These are phyloP conservation scores for Chlorella sp. DNA, from an alignment of 139 green algal genomes.

Conservation along the genomic window DNA sequence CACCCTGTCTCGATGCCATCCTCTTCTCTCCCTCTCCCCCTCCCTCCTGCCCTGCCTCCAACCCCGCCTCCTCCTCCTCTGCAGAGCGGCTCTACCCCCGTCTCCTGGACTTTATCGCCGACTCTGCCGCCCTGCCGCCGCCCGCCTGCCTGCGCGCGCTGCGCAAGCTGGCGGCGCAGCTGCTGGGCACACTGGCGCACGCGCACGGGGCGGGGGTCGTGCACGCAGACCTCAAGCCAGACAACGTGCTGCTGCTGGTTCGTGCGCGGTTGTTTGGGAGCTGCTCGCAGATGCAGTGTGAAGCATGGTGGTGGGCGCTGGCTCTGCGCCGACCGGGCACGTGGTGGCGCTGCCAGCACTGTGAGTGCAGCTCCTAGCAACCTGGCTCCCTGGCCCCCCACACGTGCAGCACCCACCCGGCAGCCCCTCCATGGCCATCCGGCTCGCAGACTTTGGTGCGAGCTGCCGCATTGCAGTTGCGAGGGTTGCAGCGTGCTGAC, in stretches of 20 bases:
- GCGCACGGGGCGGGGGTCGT: constrained; percentile 42
- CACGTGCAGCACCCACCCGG: too few species aligned
- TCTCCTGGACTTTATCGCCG: constrained; percentile 49
- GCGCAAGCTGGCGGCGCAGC: constrained; percentile 44
- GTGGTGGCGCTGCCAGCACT: too few species aligned
- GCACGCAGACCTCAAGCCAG: constrained; percentile 59
- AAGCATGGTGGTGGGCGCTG: too few species aligned
- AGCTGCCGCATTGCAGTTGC: too few species aligned
- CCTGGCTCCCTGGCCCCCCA: too few species aligned
- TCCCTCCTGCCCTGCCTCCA: too few species aligned
- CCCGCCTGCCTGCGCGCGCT: constrained; percentile 13
- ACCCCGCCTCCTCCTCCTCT: too few species aligned
- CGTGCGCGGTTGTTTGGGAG: not conserved
- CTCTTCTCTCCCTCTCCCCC: too few species aligned
- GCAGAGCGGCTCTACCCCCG: constrained; percentile 47
- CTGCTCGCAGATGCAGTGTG: not conserved
- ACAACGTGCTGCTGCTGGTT: constrained; percentile 46
- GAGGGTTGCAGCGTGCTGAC: too few species aligned
- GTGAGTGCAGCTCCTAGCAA: too few species aligned
- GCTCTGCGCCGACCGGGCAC: too few species aligned
- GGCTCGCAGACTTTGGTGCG: constrained; percentile 48
- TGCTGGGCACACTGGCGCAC: constrained; percentile 36
- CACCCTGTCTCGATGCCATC: too few species aligned
- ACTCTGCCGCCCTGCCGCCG: not conserved
- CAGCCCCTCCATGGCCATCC: constrained; percentile 21